Evolutionary conservation across 257 asterid species (phyloP), one percentile per base, ranked within the genome.

Genomic region (Fraxinus pennsylvanica): DNA sequence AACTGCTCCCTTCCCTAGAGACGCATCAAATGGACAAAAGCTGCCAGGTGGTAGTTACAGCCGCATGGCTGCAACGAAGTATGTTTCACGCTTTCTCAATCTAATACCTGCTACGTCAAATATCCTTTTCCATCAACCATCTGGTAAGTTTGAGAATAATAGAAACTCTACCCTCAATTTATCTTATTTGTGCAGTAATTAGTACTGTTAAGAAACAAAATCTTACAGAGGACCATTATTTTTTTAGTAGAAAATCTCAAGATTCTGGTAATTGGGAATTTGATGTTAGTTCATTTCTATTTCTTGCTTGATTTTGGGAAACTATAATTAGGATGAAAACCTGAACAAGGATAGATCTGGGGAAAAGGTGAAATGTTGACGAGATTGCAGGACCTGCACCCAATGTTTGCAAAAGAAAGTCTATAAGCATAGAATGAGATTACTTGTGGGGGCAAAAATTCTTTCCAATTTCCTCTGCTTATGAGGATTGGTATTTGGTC

Each of bases 81-180:
- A 93, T 79, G 88, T 96, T 74, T 93, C 99, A 6, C 97, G 96
- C 73, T 91, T 96, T 87, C 92, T 96, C 84, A 93, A 89, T 87
- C 84, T 93, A 74, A 92, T 89, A 84, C 99, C 98, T 68, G 87
- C 88, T 50, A 82, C 96, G n/a, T 87, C 96, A 50, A 85, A 85
- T 75, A 86, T 81, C 74, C 85, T 85, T 63, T 86, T 85, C 88
- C 88, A 75, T 78, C 90, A 79, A 80, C 87, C 96, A 82, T 87
- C 99, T 79, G 97, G 99, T 96, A 86, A 83, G 87, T 82, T 80
- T 69, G 74, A 63, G 83, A 57, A 27, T 65, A 39, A 38, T 65
- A 76, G 77, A 36, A 67, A 69, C 68, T 78, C 75, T 41, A 77
- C 33, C 67, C 71, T 78, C 75, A 41, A 65, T 70, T 72, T 43